These are phyloP conservation scores for Aspergillus haitiensis DNA, from an alignment of 495 filamentous ascomycete genomes.

Conservation along the genomic window DNA sequence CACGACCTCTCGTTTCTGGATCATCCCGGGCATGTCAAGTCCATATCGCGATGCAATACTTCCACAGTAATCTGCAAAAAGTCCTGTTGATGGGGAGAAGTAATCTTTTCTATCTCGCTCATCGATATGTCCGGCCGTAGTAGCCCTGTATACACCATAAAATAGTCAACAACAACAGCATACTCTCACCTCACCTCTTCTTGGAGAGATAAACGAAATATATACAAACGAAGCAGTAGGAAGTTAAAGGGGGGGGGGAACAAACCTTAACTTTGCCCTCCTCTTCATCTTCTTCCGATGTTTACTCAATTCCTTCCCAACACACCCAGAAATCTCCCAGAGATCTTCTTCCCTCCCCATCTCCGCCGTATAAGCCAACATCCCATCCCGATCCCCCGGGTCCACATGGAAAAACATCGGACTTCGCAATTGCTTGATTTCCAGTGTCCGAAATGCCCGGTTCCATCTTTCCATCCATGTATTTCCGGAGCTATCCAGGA, in stretches of 20 bases:
- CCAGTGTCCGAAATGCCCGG: slow-evolving; percentile 53
- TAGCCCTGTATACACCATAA: slow-evolving; percentile 6
- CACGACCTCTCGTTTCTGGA: slow-evolving; percentile 49
- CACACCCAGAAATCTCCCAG: slow-evolving; percentile 58
- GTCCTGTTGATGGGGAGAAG: slow-evolving; percentile 55
- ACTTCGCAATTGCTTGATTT: slow-evolving; percentile 60
- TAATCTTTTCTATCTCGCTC: slow-evolving; percentile 67
- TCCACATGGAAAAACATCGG: slow-evolving; percentile 71
- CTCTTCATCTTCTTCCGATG: slow-evolving; percentile 61
- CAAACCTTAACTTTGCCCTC: slow-evolving; percentile 23
- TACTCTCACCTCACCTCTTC: neutral
- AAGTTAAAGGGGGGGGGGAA: slow-evolving; percentile 1
- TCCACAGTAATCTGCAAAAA: slow-evolving; percentile 59
- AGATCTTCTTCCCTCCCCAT: slow-evolving; percentile 51
- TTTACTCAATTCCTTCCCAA: slow-evolving; percentile 65
- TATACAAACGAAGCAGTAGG: neutral
- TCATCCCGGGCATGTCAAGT: slow-evolving; percentile 42
- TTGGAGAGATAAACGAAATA: neutral
- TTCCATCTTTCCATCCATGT: slow-evolving; percentile 61
- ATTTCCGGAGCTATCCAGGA: slow-evolving; percentile 54
- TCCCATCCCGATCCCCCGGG: slow-evolving; percentile 61
- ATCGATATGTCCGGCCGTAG: slow-evolving; percentile 46
- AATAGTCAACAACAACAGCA: neutral
- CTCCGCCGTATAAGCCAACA: slow-evolving; percentile 59
- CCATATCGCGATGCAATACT: slow-evolving; percentile 54